A percentile compares a stretch with the other conserved stretches of the same genome.
Evolutionary conservation across 352 stramenopile species (phyloP).

Genomic region (Phytophthora meadii): DNA sequence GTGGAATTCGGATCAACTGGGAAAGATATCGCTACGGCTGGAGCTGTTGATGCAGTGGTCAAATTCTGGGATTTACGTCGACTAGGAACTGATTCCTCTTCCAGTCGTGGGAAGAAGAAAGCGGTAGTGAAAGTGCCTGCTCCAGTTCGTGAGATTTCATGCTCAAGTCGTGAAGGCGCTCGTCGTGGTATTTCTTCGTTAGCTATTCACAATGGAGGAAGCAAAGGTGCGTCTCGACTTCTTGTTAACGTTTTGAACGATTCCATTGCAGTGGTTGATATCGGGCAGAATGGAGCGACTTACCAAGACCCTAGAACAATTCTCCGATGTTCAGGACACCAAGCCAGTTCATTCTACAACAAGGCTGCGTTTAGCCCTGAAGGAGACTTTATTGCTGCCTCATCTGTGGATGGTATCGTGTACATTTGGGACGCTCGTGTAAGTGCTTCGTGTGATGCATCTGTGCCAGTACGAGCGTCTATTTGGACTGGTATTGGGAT

Average conservation of each 20-base stretch:
- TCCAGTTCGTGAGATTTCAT: conserved; percentile 51
- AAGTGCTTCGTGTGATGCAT: conserved; percentile 15
- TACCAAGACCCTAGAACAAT: conserved; percentile 17
- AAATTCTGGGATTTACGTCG: conserved; percentile 78
- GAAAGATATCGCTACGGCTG: conserved; percentile 60
- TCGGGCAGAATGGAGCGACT: conserved; percentile 22
- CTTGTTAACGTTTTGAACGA: conserved; percentile 74
- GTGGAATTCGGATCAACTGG: conserved; percentile 61
- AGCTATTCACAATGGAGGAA: conserved; percentile 36
- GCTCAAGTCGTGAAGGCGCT: conserved; percentile 36
- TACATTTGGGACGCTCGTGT: conserved; percentile 64
- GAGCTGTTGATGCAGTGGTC: conserved; percentile 63
- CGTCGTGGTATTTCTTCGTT: conserved; percentile 71
- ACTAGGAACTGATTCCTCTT: conserved; percentile 26
- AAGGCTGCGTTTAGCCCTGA: conserved; percentile 69
- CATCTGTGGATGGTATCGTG: conserved; percentile 59
- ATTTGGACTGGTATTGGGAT: conserved; percentile 4
- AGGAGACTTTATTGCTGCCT: conserved; percentile 62
- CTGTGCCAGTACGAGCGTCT: neutral
- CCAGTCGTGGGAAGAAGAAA: conserved; percentile 25
- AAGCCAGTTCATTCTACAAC: conserved; percentile 69
- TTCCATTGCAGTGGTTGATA: conserved; percentile 63
- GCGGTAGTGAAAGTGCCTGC: conserved; percentile 8
- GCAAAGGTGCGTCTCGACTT: conserved; percentile 39
- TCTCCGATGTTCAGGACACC: conserved; percentile 58